phyloP scores from a whole-genome alignment of 371 early-diverging fungal species.

The Parasitella parasitica region DNA sequence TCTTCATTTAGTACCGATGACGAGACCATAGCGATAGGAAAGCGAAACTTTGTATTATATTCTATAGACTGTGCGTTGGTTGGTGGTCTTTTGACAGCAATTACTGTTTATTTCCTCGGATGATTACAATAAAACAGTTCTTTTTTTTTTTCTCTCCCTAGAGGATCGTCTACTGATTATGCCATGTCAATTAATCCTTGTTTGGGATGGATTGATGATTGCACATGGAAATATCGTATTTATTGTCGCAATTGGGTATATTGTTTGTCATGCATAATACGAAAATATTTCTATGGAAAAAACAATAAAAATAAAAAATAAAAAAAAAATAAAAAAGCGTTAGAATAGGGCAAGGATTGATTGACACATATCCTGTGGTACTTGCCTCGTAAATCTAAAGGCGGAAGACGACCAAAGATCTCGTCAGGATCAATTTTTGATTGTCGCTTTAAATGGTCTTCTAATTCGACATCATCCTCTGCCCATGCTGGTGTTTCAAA shows the following conservation, averaged over 20 bases:
- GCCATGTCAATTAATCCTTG: background rate
- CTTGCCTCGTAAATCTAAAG: background rate
- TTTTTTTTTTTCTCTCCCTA: too few relatives aligned
- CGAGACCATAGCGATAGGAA: background rate
- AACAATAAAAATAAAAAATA: too few relatives aligned
- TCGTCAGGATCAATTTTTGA: background rate
- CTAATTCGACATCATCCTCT: background rate
- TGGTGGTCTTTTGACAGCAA: conserved; percentile 42
- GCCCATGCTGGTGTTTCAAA: conserved; percentile 6
- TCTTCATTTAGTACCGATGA: background rate
- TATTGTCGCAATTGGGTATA: background rate
- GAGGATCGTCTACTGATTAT: too few relatives aligned
- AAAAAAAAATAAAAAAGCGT: too few relatives aligned
- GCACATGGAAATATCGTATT: background rate
- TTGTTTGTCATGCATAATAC: background rate
- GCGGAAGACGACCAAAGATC: conserved; percentile 2
- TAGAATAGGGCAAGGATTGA: too few relatives aligned
- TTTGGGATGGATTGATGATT: background rate
- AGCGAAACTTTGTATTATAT: conserved; percentile 22
- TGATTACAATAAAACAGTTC: conserved; percentile 7
- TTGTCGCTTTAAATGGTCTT: background rate
- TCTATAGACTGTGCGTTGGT: conserved; percentile 46
- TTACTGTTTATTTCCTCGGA: conserved; percentile 37
- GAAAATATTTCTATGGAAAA: background rate
- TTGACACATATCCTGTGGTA: too few relatives aligned